Percentiles rank a stretch among this genome's conserved stretches.
phyloP scores from a whole-genome alignment of 2,329 filamentous ascomycete genomes.

The Pseudohalonectria lignicola region DNA sequence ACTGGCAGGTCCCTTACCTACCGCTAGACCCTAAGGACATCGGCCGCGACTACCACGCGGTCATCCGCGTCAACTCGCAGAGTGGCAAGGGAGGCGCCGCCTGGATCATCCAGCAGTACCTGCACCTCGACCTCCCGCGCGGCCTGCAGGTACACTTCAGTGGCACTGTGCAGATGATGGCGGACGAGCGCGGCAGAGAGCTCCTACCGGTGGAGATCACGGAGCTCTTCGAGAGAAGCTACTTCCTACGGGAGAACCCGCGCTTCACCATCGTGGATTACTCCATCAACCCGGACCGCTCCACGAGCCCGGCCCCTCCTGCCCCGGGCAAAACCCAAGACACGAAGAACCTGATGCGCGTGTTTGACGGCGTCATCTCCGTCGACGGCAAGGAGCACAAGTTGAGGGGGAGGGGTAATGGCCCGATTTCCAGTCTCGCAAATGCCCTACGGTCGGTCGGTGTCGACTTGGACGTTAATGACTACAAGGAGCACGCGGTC shows the following conservation, averaged over 20 bases:
- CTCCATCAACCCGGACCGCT: constrained; percentile 77
- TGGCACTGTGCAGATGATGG: constrained; percentile 70
- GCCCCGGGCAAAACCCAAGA: constrained; percentile 61
- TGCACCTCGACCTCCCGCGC: constrained; percentile 85
- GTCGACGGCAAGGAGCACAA: constrained; percentile 73
- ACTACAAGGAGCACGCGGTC: constrained; percentile 96
- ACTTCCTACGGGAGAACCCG: constrained; percentile 74
- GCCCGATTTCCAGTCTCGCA: constrained; percentile 80
- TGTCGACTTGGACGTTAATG: constrained; percentile 79
- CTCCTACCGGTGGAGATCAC: constrained; percentile 76
- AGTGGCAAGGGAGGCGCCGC: constrained; percentile 89
- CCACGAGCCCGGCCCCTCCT: constrained; percentile 59
- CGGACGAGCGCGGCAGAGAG: constrained; percentile 75
- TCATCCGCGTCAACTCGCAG: constrained; percentile 96
- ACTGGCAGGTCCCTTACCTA: constrained; percentile 83
- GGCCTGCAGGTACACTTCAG: constrained; percentile 88
- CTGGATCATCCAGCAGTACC: constrained; percentile 83
- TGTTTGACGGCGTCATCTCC: constrained; percentile 75
- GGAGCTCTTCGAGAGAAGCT: constrained; percentile 76
- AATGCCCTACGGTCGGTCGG: constrained; percentile 69
- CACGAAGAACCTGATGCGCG: constrained; percentile 66
- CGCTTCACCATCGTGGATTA: constrained; percentile 86
- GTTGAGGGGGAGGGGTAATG: constrained; percentile 74
- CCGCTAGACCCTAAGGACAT: constrained; percentile 90
- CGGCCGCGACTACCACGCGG: constrained; percentile 91